Evolutionary conservation across 2,329 filamentous ascomycete genomes (phyloP), one percentile per base, ranked within the genome.

Genomic region (Beauveria rudraprayagi): DNA sequence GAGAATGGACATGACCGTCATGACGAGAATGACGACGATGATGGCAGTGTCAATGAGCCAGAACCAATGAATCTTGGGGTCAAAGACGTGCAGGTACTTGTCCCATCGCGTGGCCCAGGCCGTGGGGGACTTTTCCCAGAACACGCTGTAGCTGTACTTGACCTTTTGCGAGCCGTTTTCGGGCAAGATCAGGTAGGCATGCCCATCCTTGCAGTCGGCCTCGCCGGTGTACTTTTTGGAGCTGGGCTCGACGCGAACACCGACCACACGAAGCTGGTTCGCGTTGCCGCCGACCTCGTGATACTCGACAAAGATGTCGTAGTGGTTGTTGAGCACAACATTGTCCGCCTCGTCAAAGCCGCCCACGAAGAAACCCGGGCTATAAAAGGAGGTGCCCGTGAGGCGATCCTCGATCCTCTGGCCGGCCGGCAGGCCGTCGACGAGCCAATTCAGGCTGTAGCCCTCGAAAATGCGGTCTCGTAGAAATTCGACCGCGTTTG

Each of bases 51-150:
- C 96, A 76, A 97, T 90, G 55, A 99, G 85, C 63, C 92, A 97
- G 78, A 97, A 96, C 94, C 94, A 99, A 75, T 99, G 94, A 68
- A 99, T 97, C 79, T 94, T 95, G 57, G 94, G 92, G 73, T 97
- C 92, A 71, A 92, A 95, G 34, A 99, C 93, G 70, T 97, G 93
- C 41, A 99, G 82, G 72, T 97, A 97, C 76, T 96, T 97, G 80
- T 99, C 94, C 94, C 94, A 99, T 65, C 94, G 85, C 14, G 94
- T 99, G 30, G 94, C 94, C 88, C 96, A 99, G 1, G 89, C 90
- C 1, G 92, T 97, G 1, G 82, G 71, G 0, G 92, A 97, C 66
- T 86, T 84, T 61, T 82, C 83, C 94, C 94, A 99, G 75, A 88
- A 89, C 16, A 97, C 91, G 66, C 89, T 91, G 77, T 99, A 99